A percentile compares a stretch with the other conserved stretches of the same genome.
These are phyloP conservation scores for Pleurozium schreberi DNA, from an alignment of 225 moss, liverwort and hornwort genomes.

Conservation along the genomic window DNA sequence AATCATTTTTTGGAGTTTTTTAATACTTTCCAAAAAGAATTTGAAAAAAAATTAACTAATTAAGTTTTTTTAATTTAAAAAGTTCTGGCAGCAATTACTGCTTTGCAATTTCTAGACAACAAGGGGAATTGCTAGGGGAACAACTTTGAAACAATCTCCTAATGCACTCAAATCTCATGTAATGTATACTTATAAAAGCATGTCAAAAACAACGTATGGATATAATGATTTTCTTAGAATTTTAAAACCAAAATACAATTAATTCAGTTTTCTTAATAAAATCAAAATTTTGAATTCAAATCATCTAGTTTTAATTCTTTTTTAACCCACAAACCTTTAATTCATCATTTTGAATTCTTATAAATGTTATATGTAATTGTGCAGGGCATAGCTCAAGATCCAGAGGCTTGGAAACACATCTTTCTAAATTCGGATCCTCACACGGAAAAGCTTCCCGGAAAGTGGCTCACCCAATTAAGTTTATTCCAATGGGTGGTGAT, in stretches of 20 bases:
- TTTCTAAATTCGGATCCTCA: slow-evolving; percentile 47
- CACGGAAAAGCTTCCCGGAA: slow-evolving; percentile 13
- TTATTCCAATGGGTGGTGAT: slow-evolving; percentile 62
- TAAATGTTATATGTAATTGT: not conserved
- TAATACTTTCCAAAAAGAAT: no score
- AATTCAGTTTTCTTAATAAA: not conserved
- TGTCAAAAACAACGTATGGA: not conserved
- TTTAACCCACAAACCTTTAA: not conserved
- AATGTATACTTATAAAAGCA: not conserved
- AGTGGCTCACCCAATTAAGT: slow-evolving; percentile 23
- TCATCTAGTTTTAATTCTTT: not conserved
- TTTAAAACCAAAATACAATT: not conserved
- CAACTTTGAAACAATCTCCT: no score
- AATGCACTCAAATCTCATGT: no score
- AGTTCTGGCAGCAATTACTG: no score
- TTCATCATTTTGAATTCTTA: not conserved
- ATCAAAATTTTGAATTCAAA: not conserved
- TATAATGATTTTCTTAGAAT: not conserved
- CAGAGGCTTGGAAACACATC: slow-evolving; percentile 31
- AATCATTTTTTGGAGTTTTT: no score
- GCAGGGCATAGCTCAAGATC: slow-evolving; percentile 10
- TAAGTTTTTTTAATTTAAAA: no score
- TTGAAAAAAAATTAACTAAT: no score
- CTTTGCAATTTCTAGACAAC: no score
- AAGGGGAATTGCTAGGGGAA: no score